Evolutionary conservation across 768 basidiomycete species (phyloP).

Genomic region (Pleurotus sapidus): DNA sequence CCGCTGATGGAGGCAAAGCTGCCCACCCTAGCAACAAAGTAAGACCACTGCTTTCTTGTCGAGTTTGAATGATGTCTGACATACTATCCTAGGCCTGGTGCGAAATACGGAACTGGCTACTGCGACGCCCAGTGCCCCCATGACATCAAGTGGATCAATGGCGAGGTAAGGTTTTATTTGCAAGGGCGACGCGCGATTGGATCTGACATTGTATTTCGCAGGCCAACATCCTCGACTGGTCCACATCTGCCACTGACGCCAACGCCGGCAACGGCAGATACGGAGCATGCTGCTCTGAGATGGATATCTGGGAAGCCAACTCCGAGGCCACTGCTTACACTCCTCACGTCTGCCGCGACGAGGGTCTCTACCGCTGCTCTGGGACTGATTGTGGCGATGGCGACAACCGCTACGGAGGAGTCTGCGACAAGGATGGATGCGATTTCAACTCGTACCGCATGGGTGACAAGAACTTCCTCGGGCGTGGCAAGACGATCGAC

Average conservation of each 20-base stretch:
- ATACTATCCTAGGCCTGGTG: conserved; percentile 30
- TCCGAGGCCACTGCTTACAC: conserved; percentile 35
- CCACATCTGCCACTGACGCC: conserved; percentile 14
- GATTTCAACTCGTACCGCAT: conserved; percentile 34
- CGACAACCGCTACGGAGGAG: conserved; percentile 26
- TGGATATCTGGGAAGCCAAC: conserved; percentile 48
- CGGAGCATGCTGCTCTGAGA: conserved; percentile 41
- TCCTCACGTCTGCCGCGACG: conserved; percentile 32
- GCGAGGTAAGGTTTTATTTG: conserved; percentile 17
- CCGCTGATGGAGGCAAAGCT: neutral
- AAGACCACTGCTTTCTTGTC: no score
- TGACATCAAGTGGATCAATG: conserved; percentile 46
- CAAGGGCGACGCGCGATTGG: neutral
- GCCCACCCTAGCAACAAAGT: neutral
- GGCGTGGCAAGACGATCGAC: conserved; percentile 35
- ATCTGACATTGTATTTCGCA: neutral
- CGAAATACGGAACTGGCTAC: conserved; percentile 20
- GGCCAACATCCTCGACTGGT: neutral
- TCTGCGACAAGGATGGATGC: conserved; percentile 43
- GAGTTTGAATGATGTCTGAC: conserved; percentile 29
- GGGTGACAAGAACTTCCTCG: conserved; percentile 30
- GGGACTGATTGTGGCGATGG: conserved; percentile 24
- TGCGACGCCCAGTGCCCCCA: conserved; percentile 34
- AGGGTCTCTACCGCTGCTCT: conserved; percentile 30
- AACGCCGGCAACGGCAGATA: conserved; percentile 34